phyloP scores from a whole-genome alignment of 2,329 filamentous ascomycete genomes.

The Apiospora saccharicola region DNA sequence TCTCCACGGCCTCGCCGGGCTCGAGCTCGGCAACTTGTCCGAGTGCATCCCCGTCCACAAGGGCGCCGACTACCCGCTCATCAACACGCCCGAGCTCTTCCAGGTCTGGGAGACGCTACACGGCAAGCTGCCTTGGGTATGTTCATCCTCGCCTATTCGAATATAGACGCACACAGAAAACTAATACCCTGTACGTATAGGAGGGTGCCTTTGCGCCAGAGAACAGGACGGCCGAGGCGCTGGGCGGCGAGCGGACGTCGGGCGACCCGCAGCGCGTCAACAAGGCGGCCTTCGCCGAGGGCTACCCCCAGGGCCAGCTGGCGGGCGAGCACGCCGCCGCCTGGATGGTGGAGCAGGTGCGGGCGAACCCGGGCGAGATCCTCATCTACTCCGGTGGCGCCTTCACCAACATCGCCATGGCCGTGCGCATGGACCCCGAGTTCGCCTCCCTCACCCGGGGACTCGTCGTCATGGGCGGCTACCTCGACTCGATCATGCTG shows the following conservation, averaged over 20 bases:
- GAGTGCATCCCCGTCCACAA: constrained; percentile 55
- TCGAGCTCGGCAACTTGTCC: constrained; percentile 53
- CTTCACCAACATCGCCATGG: constrained; percentile 57
- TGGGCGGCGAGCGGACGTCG: constrained; percentile 53
- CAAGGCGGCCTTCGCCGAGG: constrained; percentile 51
- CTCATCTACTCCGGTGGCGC: constrained; percentile 55
- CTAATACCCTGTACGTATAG: constrained; percentile 21
- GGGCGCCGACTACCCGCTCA: constrained; percentile 54
- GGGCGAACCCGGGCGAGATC: constrained; percentile 58
- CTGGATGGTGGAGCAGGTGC: constrained; percentile 57
- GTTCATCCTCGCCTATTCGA: constrained; percentile 42
- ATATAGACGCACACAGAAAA: not conserved
- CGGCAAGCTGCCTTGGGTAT: constrained; percentile 52
- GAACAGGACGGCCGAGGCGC: constrained; percentile 49
- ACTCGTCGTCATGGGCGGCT: constrained; percentile 59
- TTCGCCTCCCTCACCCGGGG: constrained; percentile 55
- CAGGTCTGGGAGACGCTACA: constrained; percentile 53
- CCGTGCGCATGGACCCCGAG: constrained; percentile 51
- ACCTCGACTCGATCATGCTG: constrained; percentile 51
- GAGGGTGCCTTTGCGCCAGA: constrained; percentile 53
- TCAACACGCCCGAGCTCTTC: constrained; percentile 53
- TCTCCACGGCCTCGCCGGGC: constrained; percentile 53
- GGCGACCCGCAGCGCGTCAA: constrained; percentile 51
- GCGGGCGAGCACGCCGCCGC: constrained; percentile 49
- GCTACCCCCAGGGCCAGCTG: constrained; percentile 53